A percentile compares a stretch with the other conserved stretches of the same genome.
phyloP scores from a whole-genome alignment of 345 rosid genomes.

The Linum tenue region DNA sequence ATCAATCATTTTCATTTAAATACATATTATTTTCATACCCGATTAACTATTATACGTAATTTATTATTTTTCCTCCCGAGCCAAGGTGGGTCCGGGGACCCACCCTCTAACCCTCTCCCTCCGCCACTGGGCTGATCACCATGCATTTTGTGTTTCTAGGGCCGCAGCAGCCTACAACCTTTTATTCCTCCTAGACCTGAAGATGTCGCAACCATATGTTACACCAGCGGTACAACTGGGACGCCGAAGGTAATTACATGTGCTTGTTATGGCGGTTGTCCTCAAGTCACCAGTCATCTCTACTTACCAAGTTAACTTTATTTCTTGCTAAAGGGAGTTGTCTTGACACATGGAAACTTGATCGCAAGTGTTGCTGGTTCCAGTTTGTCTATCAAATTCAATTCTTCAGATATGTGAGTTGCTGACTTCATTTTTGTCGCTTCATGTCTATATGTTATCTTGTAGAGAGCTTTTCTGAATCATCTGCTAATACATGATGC shows the following conservation, averaged over 20 bases:
- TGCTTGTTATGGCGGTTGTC: neutral
- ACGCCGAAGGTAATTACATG: slow-evolving; percentile 13
- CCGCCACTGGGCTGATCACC: neutral
- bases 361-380: slow-evolving; percentile 19
- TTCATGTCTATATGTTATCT: neutral
- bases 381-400: slow-evolving; percentile 10
- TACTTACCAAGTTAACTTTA: neutral
- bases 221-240: slow-evolving; percentile 32
- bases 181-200: slow-evolving; percentile 22
- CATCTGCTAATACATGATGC: neutral
- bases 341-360: slow-evolving; percentile 23
- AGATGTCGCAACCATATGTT: slow-evolving; percentile 28
- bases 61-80: too few species aligned
- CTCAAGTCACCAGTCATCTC: neutral
- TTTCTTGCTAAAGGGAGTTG: slow-evolving; percentile 20
- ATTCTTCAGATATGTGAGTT: slow-evolving; percentile 22
- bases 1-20: too few species aligned
- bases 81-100: too few species aligned
- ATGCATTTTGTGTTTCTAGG: slow-evolving; percentile 25
- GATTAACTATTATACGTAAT: too few species aligned
- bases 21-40: too few species aligned
- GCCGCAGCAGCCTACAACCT: slow-evolving; percentile 17
- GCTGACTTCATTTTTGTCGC: slow-evolving; percentile 8
- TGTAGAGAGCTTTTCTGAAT: neutral
- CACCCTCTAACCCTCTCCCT: too few species aligned